Percentiles rank a stretch among this genome's conserved stretches.
Conservation (phyloP, 176 grass and related monocot species). For the Oryza coarctata region DNA sequence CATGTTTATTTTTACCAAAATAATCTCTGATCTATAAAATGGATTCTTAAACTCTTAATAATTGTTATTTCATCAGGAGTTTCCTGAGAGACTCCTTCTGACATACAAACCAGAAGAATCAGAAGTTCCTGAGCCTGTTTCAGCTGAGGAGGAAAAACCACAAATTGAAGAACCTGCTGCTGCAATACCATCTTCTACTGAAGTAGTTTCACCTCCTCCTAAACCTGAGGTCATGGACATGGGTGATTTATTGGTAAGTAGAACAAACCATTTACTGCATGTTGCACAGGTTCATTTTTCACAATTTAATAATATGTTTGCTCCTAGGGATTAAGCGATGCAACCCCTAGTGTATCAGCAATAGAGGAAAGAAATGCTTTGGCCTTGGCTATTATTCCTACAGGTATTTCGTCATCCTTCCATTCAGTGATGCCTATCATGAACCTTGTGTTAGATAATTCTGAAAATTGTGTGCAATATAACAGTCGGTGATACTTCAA, state of each 20-base stretch:
- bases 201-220: slow-evolving; percentile 48
- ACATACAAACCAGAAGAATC: slow-evolving; percentile 82
- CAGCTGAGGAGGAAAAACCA: slow-evolving; percentile 55
- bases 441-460: slow-evolving; percentile 2
- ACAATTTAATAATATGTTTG: slow-evolving; percentile 31
- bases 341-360: slow-evolving; percentile 52
- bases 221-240: slow-evolving; percentile 43
- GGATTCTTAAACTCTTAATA: slow-evolving; percentile 14
- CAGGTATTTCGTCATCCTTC: slow-evolving; percentile 47
- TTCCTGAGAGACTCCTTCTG: slow-evolving; percentile 89
- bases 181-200: slow-evolving; percentile 36
- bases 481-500: slow-evolving; percentile 45
- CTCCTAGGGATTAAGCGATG: slow-evolving; percentile 77
- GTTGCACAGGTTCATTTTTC: slow-evolving; percentile 1
- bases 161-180: slow-evolving; percentile 52
- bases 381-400: slow-evolving; percentile 70
- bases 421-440: neutral
- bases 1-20: neutral
- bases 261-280: slow-evolving; percentile 22
- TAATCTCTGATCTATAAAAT: slow-evolving; percentile 5
- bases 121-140: slow-evolving; percentile 51
- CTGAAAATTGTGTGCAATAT: slow-evolving; percentile 37
- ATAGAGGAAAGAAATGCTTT: slow-evolving; percentile 89
- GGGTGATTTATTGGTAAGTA: slow-evolving; percentile 83
- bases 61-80: slow-evolving; percentile 61